A percentile compares a stretch with the other conserved stretches of the same genome.
Conservation (phyloP, 345 rosid genomes). For the Boechera stricta region DNA sequence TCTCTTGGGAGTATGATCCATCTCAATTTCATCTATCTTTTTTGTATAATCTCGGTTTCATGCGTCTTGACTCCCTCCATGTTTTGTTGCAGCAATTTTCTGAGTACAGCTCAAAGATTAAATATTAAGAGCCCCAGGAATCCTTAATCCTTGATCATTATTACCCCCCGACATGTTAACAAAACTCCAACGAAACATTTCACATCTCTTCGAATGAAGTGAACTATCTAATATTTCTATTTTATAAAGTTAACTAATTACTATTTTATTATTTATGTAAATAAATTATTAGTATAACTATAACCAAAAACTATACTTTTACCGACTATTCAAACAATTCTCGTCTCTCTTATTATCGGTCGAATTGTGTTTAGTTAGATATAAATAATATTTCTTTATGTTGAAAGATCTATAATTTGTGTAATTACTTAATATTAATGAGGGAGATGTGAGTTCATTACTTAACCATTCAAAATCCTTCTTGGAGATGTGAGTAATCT, state of each 20-base stretch:
- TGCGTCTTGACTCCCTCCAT: not conserved
- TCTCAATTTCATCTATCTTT: not conserved
- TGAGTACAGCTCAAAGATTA: not conserved
- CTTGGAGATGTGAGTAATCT: slow-evolving; percentile 22
- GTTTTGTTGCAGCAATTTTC: slow-evolving; percentile 17
- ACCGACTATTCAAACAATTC: not conserved
- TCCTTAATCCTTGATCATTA: not conserved
- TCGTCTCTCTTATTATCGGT: too few relatives aligned
- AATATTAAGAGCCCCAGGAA: not conserved
- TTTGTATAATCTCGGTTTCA: not conserved
- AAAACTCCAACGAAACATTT: not conserved
- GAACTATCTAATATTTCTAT: not conserved
- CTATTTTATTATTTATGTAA: not conserved
- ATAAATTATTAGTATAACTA: too few relatives aligned
- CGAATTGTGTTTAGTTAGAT: too few relatives aligned
- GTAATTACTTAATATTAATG: not conserved
- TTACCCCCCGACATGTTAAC: not conserved
- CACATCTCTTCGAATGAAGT: not conserved
- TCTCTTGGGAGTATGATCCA: slow-evolving; percentile 18
- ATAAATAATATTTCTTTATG: too few relatives aligned
- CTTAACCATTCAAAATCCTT: slow-evolving; percentile 5
- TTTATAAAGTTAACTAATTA: not conserved
- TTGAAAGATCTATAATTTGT: too few relatives aligned
- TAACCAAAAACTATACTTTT: not conserved
- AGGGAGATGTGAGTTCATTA: not conserved